phyloP scores from a whole-genome alignment of 768 basidiomycete species.

The Leccinum rimulosum region DNA sequence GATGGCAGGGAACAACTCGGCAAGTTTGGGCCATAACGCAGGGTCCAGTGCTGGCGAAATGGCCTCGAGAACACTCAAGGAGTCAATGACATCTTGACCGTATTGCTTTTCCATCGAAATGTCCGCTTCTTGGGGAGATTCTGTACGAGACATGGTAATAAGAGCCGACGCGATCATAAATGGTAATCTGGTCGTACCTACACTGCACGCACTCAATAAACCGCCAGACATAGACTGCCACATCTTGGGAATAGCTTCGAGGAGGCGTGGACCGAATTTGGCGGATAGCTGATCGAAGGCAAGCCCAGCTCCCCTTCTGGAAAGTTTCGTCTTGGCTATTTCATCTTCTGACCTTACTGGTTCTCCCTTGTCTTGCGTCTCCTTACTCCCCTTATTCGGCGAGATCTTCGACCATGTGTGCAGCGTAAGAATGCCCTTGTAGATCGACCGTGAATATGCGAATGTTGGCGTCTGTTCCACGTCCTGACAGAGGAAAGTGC shows the following conservation, averaged over 20 bases:
- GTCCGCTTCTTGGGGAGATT: conserved; percentile 58
- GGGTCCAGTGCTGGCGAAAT: conserved; percentile 73
- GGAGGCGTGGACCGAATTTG: conserved; percentile 68
- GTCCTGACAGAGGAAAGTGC: conserved; percentile 95
- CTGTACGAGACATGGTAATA: conserved; percentile 32
- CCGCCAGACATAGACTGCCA: conserved; percentile 92
- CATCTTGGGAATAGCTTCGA: conserved; percentile 86
- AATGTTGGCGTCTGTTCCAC: conserved; percentile 88
- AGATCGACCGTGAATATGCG: conserved; percentile 54
- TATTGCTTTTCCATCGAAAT: conserved; percentile 62
- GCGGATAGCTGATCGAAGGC: conserved; percentile 78
- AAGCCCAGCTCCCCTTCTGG: conserved; percentile 80
- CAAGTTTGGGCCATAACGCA: conserved; percentile 65
- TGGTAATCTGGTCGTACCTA: conserved; percentile 46
- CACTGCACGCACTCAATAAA: conserved; percentile 61
- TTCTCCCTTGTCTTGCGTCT: conserved; percentile 43
- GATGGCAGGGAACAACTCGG: conserved; percentile 73
- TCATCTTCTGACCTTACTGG: conserved; percentile 48
- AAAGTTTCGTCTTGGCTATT: conserved; percentile 60
- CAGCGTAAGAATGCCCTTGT: conserved; percentile 79
- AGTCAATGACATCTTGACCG: conserved; percentile 91
- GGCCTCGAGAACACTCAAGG: conserved; percentile 84
- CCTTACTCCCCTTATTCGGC: conserved; percentile 35
- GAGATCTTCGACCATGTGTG: conserved; percentile 41
- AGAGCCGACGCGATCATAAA: neutral